Evolutionary conservation across 1,139 yeast species (phyloP), one percentile per base, ranked within the genome.

Genomic region (Kodamaea fungicola): DNA sequence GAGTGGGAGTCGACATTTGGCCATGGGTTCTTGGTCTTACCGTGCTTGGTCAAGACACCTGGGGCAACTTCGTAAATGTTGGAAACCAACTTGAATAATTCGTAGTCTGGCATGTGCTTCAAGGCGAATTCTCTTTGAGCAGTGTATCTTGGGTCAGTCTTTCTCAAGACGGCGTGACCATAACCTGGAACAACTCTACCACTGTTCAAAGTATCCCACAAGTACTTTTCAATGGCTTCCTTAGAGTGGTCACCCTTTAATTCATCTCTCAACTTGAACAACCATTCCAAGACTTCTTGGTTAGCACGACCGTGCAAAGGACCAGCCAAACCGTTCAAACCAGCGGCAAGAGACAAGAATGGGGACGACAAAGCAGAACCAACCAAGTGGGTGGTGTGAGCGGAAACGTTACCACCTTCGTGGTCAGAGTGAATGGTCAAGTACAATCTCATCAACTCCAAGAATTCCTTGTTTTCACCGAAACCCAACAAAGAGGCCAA

Each of bases 21-120:
- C 92, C 92, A 89, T 72, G 97, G 97, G 80, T 89, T 90, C 81
- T 88, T 87, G 62, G 97, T 89, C 80, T 90, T 90, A 69, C 97
- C 97, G 70, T 90, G 97, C 75, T 88, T 79, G 61, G 94, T 84
- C 64, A 90, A 78, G 46, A 90, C 97, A 56, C 79, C 84, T 64
- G 97, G 97, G 47, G 97, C 97, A 60, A 90, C 92, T 65, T 89
- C 90, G 69, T 89, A 88, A 54, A 89, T 84, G 70, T 83, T 79
- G 42, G 94, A 82, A 44, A 89, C 97, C 56, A 89, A 79, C 72
- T 84, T 81, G 80, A 88, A 89, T 69, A 84, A 71, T 59, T 86
- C 96, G 70, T 87, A 86, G 70, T 90, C 90, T 65, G 97, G 96
- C 90, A 92, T 82, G 76, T 90, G 96, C 77, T 88, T 86, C 64